Evolutionary conservation across 2,329 filamentous ascomycete species (phyloP).

Genomic region (Arthrinium phaeospermum): DNA sequence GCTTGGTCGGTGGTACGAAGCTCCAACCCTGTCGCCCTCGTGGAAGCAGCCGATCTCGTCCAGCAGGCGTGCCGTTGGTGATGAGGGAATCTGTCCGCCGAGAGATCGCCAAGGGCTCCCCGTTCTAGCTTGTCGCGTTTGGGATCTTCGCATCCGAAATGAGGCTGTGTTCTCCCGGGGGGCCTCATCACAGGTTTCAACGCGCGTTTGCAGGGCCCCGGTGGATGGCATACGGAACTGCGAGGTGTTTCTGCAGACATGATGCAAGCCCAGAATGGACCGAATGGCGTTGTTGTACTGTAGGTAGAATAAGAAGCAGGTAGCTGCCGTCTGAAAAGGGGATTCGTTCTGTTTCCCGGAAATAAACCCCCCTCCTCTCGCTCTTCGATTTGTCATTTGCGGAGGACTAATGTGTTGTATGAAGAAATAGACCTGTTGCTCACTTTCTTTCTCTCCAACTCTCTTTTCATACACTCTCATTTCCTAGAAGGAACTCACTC

Average conservation of each 20-base stretch:
- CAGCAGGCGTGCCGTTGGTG: not conserved
- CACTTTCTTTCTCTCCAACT: not conserved
- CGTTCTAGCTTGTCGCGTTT: slow-evolving; percentile 5
- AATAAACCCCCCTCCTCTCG: not conserved
- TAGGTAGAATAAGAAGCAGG: not conserved
- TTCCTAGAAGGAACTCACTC: not conserved
- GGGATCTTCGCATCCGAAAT: slow-evolving; percentile 5
- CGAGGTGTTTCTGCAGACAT: not conserved
- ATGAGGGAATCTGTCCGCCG: slow-evolving; percentile 1
- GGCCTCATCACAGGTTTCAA: not conserved
- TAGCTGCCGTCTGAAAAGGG: not conserved
- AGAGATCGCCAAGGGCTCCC: not conserved
- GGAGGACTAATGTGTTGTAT: not conserved
- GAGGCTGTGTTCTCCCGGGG: slow-evolving; percentile 4
- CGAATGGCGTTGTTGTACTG: not conserved
- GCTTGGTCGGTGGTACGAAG: not conserved
- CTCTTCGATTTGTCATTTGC: not conserved
- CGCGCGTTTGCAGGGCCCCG: slow-evolving; percentile 5
- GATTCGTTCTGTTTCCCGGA: not conserved
- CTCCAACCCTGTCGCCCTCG: not conserved
- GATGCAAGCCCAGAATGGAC: not conserved
- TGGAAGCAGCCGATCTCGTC: not conserved
- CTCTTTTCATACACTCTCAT: not conserved
- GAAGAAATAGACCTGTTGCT: not conserved
- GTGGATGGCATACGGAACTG: not conserved